Evolutionary conservation across 306 rosid species (phyloP).

Genomic region (Citrullus amarus): DNA sequence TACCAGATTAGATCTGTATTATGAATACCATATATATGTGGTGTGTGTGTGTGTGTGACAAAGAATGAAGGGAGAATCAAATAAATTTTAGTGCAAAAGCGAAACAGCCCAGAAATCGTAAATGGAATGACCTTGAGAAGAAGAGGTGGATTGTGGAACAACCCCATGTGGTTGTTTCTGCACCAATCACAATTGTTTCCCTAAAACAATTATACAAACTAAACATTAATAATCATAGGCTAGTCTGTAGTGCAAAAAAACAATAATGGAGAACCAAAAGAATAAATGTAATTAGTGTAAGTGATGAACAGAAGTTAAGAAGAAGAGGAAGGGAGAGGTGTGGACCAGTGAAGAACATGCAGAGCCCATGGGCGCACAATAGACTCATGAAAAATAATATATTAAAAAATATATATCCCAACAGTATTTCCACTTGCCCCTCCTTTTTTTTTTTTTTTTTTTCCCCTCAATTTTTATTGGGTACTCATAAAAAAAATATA

Average conservation of each 20-base stretch:
- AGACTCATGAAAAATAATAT: slow-evolving; percentile 9
- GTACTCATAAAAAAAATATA: background rate
- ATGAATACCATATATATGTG: no score
- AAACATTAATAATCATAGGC: no score
- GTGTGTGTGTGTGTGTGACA: no score
- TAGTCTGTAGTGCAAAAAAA: no score
- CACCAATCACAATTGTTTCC: background rate
- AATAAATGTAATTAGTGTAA: background rate
- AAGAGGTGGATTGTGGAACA: background rate
- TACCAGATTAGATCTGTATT: no score
- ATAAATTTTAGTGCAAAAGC: no score
- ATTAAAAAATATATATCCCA: slow-evolving; percentile 2
- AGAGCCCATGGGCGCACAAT: slow-evolving; percentile 44
- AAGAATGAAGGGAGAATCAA: no score
- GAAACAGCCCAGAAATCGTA: no score
- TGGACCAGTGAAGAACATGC: slow-evolving; percentile 72
- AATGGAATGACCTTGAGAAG: background rate
- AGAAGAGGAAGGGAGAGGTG: slow-evolving; percentile 1
- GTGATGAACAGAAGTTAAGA: background rate
- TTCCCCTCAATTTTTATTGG: background rate
- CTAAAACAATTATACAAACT: background rate
- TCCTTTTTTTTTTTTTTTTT: background rate
- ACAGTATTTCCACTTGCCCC: slow-evolving; percentile 60
- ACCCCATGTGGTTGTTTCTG: background rate
- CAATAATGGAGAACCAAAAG: background rate